A percentile compares a stretch with the other conserved stretches of the same genome.
Evolutionary conservation across 331 rosid species (phyloP).

Genomic region (Rhamnella rubrinervis): DNA sequence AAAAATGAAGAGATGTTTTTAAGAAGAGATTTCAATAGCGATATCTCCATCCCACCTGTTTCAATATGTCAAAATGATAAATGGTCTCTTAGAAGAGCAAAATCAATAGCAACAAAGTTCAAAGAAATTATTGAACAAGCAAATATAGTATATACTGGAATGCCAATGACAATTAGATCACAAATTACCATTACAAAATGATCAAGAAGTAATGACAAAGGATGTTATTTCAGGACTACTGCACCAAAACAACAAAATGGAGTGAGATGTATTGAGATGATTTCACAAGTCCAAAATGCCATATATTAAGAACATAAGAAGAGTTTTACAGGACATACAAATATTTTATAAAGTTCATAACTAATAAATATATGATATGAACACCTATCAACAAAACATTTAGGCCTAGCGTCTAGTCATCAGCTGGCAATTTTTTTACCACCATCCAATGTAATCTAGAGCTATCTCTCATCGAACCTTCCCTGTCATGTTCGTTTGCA

Average conservation of each 20-base stretch:
- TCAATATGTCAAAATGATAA: conserved; percentile 26
- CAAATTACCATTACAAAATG: not conserved
- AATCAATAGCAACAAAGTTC: not conserved
- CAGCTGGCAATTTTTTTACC: not conserved
- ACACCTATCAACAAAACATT: not conserved
- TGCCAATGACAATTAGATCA: not conserved
- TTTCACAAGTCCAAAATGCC: too few relatives aligned
- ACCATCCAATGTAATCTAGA: not conserved
- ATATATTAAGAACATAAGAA: too few relatives aligned
- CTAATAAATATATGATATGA: not conserved
- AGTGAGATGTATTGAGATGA: too few relatives aligned
- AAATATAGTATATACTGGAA: not conserved
- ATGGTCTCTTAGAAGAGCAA: not conserved
- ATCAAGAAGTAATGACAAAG: not conserved
- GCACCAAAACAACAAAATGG: too few relatives aligned
- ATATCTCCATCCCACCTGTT: conserved; percentile 92
- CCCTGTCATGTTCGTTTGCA: not conserved
- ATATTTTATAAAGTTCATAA: not conserved
- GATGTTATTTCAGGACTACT: too few relatives aligned
- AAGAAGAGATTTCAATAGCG: conserved; percentile 62
- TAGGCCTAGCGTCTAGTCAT: not conserved
- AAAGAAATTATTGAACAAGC: not conserved
- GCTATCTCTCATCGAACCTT: not conserved
- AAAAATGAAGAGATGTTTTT: conserved; percentile 71
- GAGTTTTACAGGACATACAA: too few relatives aligned